These are phyloP conservation scores for Boletus patriciae DNA, from an alignment of 768 basidiomycete species.

Conservation along the genomic window DNA sequence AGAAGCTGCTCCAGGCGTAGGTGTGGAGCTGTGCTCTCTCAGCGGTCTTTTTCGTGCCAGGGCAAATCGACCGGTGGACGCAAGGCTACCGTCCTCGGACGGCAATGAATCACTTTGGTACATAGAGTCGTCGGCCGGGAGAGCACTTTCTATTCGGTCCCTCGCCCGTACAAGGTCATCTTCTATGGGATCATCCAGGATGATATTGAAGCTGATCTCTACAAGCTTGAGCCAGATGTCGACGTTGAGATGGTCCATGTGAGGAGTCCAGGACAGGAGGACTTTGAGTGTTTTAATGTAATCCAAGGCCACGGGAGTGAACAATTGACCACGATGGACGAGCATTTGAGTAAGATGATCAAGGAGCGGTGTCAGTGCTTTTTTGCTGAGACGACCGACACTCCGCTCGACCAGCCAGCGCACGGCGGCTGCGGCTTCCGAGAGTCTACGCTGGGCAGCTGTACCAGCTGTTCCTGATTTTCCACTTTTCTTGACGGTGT, in stretches of 20 bases:
- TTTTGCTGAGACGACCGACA: slow-evolving; percentile 53
- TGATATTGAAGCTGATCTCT: slow-evolving; percentile 72
- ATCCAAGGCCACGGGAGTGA: slow-evolving; percentile 67
- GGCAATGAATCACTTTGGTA: slow-evolving; percentile 35
- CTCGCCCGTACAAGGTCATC: slow-evolving; percentile 28
- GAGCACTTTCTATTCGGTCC: slow-evolving; percentile 20
- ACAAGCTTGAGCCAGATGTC: slow-evolving; percentile 67
- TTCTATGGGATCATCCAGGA: slow-evolving; percentile 60
- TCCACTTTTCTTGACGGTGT: slow-evolving; percentile 41
- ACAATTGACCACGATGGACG: slow-evolving; percentile 51
- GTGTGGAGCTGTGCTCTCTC: slow-evolving; percentile 24
- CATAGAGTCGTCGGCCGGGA: slow-evolving; percentile 27
- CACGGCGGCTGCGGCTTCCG: slow-evolving; percentile 63
- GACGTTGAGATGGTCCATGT: slow-evolving; percentile 72
- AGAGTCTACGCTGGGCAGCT: slow-evolving; percentile 58
- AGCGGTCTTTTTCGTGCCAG: slow-evolving; percentile 27
- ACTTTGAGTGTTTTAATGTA: slow-evolving; percentile 76
- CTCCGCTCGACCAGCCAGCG: slow-evolving; percentile 73
- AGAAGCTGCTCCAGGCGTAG: slow-evolving; percentile 13
- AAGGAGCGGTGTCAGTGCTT: slow-evolving; percentile 55
- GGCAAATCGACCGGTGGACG: slow-evolving; percentile 21
- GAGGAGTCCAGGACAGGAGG: slow-evolving; percentile 65
- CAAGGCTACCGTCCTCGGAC: slow-evolving; percentile 34
- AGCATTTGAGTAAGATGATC: slow-evolving; percentile 65
- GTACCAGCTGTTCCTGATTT: slow-evolving; percentile 42